Base-by-base conservation (phyloP, 2,329 filamentous ascomycete genomes). In the Monosporascus ibericus region DNA sequence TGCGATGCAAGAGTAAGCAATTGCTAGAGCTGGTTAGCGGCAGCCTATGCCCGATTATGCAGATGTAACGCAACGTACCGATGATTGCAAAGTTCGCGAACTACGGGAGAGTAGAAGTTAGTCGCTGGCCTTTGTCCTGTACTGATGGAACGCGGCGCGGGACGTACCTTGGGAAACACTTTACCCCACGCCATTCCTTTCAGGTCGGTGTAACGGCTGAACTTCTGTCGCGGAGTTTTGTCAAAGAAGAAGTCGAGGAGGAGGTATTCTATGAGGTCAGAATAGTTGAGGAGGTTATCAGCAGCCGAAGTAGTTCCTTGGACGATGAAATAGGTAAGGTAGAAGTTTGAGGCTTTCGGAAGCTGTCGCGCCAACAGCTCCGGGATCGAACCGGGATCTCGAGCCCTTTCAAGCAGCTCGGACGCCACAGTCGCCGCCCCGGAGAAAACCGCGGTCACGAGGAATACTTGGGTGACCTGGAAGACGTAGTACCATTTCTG, bases 401-500 rank as follows among this genome's bases (percentile, higher is more conserved):
- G 53, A n/a, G 64, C 48, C 17, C 53, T 52, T 17, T 63, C 52
- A 42, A 57, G 50, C 5, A 68, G 52, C 50, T 66, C 57, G 3
- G 60, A 57, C 6, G 56, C 59, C 9, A 68, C 61, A 25, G 65
- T 58, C 11, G 65, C 61, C 3, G 66, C 65, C 1, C 88, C 84
- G 11, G 88, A 90, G 8, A 87, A 82, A 22, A 95, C 65, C 0
- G 90, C 92, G 0, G 88, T 86, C 48, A 95, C 82, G 24, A 95
- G 73, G 72, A 95, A 95, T 40, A 94, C 88, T 66, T 95, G 88
- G 9, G 92, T 77, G 24, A 95, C 81, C 67, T 90, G 87, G 68
- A 90, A 90, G 46, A 81, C 78, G 63, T 92, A 95, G 72, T 90
- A 95, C 64, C 81, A 87, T 62, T 85, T 88, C 66, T 95, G 88